Conservation (phyloP, 1,284 basidiomycete genomes). For the Wolfiporia cocos region DNA sequence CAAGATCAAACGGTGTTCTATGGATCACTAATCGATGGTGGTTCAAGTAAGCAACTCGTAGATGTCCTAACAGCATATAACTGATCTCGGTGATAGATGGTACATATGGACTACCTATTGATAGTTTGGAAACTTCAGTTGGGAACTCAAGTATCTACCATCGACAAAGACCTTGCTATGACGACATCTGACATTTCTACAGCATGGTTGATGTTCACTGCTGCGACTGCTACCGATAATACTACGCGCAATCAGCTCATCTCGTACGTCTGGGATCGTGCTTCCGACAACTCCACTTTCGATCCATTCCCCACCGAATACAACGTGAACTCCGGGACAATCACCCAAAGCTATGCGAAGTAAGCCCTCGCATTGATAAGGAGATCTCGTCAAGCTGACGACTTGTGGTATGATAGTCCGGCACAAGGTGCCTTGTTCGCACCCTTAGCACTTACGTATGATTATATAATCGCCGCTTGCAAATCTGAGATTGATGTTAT, state of each 20-base stretch:
- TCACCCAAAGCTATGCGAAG: slow-evolving; percentile 12
- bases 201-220: slow-evolving; percentile 23
- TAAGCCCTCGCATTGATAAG: slow-evolving; percentile 2
- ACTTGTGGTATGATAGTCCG: slow-evolving; percentile 8
- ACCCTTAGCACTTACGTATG: slow-evolving; percentile 18
- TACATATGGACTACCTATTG: slow-evolving; percentile 11
- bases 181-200: background rate
- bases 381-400: background rate
- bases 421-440: slow-evolving; percentile 18
- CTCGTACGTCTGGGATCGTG: slow-evolving; percentile 15
- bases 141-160: background rate
- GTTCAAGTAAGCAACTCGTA: slow-evolving; percentile 2
- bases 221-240: slow-evolving; percentile 14
- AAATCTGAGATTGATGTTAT: background rate
- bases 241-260: slow-evolving; percentile 16
- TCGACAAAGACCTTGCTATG: background rate
- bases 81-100: background rate
- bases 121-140: slow-evolving; percentile 7
- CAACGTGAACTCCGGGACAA: slow-evolving; percentile 8
- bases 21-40: no score
- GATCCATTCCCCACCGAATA: slow-evolving; percentile 17
- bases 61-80: background rate
- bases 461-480: background rate
- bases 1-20: background rate
- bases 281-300: slow-evolving; percentile 14